phyloP scores from a whole-genome alignment of 768 basidiomycete genomes.

The Daedaleopsis sinensis region DNA sequence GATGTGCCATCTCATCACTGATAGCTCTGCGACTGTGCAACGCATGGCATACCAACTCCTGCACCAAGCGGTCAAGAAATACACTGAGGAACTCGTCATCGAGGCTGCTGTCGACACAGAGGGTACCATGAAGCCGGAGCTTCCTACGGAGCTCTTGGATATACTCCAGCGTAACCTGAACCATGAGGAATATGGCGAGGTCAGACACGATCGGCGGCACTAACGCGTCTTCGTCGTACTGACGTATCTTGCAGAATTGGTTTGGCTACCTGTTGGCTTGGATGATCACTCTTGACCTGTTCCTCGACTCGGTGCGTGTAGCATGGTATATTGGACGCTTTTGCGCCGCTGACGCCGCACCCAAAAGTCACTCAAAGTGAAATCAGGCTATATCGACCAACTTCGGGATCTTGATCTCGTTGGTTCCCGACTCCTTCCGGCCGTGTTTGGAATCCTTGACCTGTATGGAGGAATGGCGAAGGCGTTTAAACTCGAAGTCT shows the following conservation, averaged over 20 bases:
- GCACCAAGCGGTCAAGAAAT: conserved; percentile 65
- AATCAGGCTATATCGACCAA: conserved; percentile 85
- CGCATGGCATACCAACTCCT: conserved; percentile 78
- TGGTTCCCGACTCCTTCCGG: conserved; percentile 66
- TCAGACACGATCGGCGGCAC: conserved; percentile 22
- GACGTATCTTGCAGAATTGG: conserved; percentile 35
- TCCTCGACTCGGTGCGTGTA: conserved; percentile 74
- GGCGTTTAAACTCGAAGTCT: conserved; percentile 80
- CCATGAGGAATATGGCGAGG: conserved; percentile 42
- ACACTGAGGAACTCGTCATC: conserved; percentile 83
- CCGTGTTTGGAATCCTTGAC: conserved; percentile 64
- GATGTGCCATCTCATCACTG: conserved; percentile 82
- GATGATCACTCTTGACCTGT: conserved; percentile 89
- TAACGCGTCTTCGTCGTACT: neutral
- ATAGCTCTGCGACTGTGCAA: conserved; percentile 67
- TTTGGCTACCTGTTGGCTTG: conserved; percentile 81
- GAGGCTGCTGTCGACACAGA: conserved; percentile 84
- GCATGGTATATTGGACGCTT: neutral
- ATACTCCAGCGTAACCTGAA: conserved; percentile 57
- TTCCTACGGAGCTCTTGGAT: conserved; percentile 69
- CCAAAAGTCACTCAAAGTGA: conserved; percentile 81
- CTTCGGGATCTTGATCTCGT: conserved; percentile 74
- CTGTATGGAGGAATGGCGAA: conserved; percentile 67
- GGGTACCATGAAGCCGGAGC: conserved; percentile 47
- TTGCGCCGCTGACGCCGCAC: neutral